Evolutionary conservation across 2,329 filamentous ascomycete species (phyloP).

Genomic region (Cladophialophora exuberans): DNA sequence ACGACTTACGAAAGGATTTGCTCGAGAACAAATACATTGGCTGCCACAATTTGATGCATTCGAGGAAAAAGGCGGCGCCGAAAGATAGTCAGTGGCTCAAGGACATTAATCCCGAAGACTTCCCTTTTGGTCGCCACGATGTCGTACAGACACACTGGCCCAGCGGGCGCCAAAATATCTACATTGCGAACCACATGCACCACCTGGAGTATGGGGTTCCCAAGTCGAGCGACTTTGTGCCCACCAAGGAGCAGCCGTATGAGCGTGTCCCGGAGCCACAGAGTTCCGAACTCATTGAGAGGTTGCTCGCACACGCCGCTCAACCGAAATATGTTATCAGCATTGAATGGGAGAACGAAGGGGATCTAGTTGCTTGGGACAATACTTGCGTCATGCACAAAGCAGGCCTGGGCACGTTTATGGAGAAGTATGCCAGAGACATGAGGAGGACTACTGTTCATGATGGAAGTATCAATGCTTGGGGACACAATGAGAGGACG

Average conservation of each 20-base stretch:
- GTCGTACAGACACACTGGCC: constrained; percentile 56
- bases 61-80: constrained; percentile 52
- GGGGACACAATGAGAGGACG: constrained; percentile 47
- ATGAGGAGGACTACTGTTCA: constrained; percentile 62
- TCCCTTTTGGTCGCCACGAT: constrained; percentile 51
- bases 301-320: constrained; percentile 49
- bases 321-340: constrained; percentile 52
- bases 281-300: constrained; percentile 41
- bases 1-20: constrained; percentile 41
- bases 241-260: constrained; percentile 20
- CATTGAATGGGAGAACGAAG: constrained; percentile 53
- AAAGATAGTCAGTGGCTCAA: constrained; percentile 49
- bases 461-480: constrained; percentile 47
- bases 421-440: constrained; percentile 55
- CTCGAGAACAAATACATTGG: constrained; percentile 49
- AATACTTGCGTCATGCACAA: constrained; percentile 62
- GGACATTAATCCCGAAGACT: constrained; percentile 46
- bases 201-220: constrained; percentile 46
- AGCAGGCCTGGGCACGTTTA: constrained; percentile 53
- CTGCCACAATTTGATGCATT: constrained; percentile 57
- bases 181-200: constrained; percentile 58
- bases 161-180: constrained; percentile 54
- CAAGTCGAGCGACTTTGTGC: constrained; percentile 11
- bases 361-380: constrained; percentile 63
- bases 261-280: constrained; percentile 36